Percentiles rank a stretch among this genome's conserved stretches.
Evolutionary conservation across 495 filamentous ascomycete species (phyloP).

Genomic region (Aspergillus kassunensis): DNA sequence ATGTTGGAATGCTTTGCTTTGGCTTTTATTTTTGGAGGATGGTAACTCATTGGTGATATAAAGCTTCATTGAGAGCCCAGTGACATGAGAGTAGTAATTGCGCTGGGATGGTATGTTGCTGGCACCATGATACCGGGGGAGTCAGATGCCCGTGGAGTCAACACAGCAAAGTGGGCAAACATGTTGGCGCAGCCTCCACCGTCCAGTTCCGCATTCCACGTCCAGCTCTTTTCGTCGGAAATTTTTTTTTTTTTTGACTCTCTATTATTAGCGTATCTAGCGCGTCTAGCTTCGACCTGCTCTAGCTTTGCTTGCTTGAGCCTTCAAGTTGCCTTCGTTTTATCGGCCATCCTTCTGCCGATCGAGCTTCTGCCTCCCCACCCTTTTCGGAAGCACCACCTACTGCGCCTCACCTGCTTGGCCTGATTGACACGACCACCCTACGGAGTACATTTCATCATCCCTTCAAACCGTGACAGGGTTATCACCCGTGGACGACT

Average conservation of each 20-base stretch:
- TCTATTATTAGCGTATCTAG: not conserved
- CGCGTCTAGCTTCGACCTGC: constrained; percentile 3
- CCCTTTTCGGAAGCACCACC: constrained; percentile 11
- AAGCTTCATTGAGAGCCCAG: too few relatives aligned
- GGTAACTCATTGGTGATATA: too few relatives aligned
- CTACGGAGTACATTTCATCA: constrained; percentile 12
- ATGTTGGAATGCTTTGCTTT: too few relatives aligned
- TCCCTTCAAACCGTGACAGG: not conserved
- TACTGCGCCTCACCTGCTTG: constrained; percentile 20
- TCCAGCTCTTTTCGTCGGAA: constrained; percentile 3
- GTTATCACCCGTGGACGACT: not conserved
- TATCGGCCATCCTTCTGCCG: constrained; percentile 9
- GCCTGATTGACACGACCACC: constrained; percentile 14
- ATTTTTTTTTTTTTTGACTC: constrained; percentile 4
- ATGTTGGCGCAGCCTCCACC: constrained; percentile 19
- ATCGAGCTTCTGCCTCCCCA: constrained; percentile 15
- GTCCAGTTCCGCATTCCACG: constrained; percentile 16
- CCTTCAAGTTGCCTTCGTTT: constrained; percentile 1
- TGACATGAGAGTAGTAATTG: not conserved
- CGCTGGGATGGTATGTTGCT: too few relatives aligned
- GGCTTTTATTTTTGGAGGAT: too few relatives aligned
- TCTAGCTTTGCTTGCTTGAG: constrained; percentile 1
- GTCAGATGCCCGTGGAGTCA: too few relatives aligned
- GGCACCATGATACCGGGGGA: too few relatives aligned
- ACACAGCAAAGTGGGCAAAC: constrained; percentile 21